These are phyloP conservation scores for Fomitopsis palustris DNA, from an alignment of 1,284 basidiomycete genomes.

Conservation along the genomic window DNA sequence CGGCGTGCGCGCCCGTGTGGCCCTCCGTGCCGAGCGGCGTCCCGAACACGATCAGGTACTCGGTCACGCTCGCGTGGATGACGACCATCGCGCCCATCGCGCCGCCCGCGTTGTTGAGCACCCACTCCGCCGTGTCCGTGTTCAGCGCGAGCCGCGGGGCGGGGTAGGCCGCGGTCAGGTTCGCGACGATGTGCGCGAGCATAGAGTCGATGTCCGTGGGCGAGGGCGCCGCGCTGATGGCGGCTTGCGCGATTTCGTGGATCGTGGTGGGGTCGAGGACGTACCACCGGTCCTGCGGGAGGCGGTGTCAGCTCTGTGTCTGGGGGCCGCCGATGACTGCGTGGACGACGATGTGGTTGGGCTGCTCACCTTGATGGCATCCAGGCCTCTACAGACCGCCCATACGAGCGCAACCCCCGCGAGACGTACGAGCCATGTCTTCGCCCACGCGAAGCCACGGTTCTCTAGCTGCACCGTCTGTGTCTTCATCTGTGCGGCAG, in stretches of 20 bases:
- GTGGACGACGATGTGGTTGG: no score
- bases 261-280: conserved; percentile 67
- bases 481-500: neutral
- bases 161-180: conserved; percentile 70
- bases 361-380: conserved; percentile 37
- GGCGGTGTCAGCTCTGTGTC: neutral
- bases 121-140: conserved; percentile 77
- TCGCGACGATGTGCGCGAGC: conserved; percentile 72
- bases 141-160: conserved; percentile 56
- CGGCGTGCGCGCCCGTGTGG: conserved; percentile 91
- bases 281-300: conserved; percentile 53
- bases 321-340: no score
- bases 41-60: conserved; percentile 95
- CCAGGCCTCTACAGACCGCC: conserved; percentile 38
- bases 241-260: conserved; percentile 64
- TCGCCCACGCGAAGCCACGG: conserved; percentile 8
- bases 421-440: conserved; percentile 47
- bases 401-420: conserved; percentile 32
- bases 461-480: neutral
- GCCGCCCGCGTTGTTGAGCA: conserved; percentile 97
- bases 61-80: conserved; percentile 91
- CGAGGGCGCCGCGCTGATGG: conserved; percentile 16
- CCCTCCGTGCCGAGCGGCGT: conserved; percentile 96
- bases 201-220: conserved; percentile 56
- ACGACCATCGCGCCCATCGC: conserved; percentile 99